Conservation (phyloP, 441 rosid genomes). For the Macaranga tanarius region DNA sequence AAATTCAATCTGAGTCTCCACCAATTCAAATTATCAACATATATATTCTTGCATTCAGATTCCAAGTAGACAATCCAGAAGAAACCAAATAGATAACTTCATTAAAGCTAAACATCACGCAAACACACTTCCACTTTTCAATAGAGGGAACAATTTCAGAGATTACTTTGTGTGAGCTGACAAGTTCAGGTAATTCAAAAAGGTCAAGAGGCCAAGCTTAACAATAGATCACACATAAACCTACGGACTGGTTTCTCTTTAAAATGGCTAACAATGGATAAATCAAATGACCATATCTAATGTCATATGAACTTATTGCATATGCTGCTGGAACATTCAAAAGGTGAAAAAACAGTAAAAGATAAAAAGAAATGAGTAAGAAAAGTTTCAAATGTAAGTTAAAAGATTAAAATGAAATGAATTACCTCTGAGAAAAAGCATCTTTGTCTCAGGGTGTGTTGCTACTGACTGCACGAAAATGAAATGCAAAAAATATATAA, state of each 20-base stretch:
- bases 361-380: not conserved
- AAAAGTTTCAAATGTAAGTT: not conserved
- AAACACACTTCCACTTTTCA: not conserved
- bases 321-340: too few relatives aligned
- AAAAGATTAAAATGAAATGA: not conserved
- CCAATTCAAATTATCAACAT: too few relatives aligned
- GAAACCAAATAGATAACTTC: too few relatives aligned
- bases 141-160: not conserved
- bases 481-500: slow-evolving; percentile 14
- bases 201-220: too few relatives aligned
- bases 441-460: slow-evolving; percentile 76
- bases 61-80: not conserved
- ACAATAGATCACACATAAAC: too few relatives aligned
- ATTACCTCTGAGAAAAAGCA: slow-evolving; percentile 79
- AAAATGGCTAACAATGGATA: too few relatives aligned
- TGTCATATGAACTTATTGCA: not conserved
- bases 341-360: too few relatives aligned
- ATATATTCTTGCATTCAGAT: not conserved
- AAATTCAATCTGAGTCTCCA: not conserved
- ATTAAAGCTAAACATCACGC: not conserved
- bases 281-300: not conserved
- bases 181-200: not conserved
- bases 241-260: too few relatives aligned
- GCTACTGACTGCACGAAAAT: slow-evolving; percentile 65
- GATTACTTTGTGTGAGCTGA: not conserved